phyloP scores from a whole-genome alignment of 108 stramenopile genomes.

The Nitzschia sp. region DNA sequence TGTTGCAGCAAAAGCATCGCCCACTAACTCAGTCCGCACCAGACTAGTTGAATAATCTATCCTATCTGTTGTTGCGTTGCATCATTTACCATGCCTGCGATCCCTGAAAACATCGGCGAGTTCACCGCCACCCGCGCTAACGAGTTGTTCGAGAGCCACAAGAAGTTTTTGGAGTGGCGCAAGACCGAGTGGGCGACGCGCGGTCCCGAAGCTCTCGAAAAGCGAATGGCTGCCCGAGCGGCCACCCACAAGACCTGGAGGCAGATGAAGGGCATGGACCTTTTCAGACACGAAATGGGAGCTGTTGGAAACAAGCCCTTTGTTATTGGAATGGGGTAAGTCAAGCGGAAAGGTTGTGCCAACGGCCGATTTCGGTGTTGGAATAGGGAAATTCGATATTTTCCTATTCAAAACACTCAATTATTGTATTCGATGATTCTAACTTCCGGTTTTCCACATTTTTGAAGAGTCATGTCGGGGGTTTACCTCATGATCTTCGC shows the following conservation, averaged over 20 bases:
- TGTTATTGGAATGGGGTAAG: slow-evolving; percentile 76
- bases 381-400: slow-evolving; percentile 10
- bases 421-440: too few relatives aligned
- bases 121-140: slow-evolving; percentile 28
- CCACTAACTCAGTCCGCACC: too few relatives aligned
- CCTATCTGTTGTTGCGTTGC: too few relatives aligned
- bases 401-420: too few relatives aligned
- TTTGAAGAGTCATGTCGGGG: slow-evolving; percentile 31
- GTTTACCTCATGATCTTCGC: slow-evolving; percentile 27
- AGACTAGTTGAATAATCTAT: too few relatives aligned
- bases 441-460: background rate
- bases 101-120: slow-evolving; percentile 34
- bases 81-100: slow-evolving; percentile 11
- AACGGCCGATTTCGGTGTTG: background rate
- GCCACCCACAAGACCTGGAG: slow-evolving; percentile 77
- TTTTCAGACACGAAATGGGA: slow-evolving; percentile 72
- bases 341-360: too few relatives aligned
- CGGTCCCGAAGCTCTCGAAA: slow-evolving; percentile 55
- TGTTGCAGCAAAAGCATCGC: too few relatives aligned
- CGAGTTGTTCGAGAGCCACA: slow-evolving; percentile 42
- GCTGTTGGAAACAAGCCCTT: slow-evolving; percentile 81
- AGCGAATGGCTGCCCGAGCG: slow-evolving; percentile 60
- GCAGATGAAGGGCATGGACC: slow-evolving; percentile 73
- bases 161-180: slow-evolving; percentile 70
- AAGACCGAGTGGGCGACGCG: slow-evolving; percentile 73